These are phyloP conservation scores for Phaffomyces antillensis DNA, from an alignment of 805 yeast genomes.

Conservation along the genomic window DNA sequence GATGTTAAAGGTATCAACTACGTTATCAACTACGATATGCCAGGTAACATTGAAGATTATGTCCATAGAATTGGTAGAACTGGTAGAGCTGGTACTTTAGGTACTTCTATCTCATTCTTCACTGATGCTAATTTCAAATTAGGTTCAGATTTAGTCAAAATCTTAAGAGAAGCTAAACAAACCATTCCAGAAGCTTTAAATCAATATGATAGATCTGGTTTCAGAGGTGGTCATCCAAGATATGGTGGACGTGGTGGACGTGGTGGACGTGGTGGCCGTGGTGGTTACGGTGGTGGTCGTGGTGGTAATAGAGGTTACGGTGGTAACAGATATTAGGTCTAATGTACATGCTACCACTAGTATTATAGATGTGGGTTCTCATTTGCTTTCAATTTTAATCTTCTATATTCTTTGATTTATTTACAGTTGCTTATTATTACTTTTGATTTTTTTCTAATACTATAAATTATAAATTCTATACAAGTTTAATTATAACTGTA, in stretches of 20 bases:
- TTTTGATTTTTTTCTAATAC: neutral
- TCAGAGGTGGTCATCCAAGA: conserved; percentile 52
- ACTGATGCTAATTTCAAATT: conserved; percentile 80
- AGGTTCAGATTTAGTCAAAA: conserved; percentile 85
- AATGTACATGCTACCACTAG: no score
- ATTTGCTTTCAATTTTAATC: no score
- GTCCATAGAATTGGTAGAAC: conserved; percentile 95
- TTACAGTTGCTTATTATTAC: neutral
- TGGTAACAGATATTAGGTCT: conserved; percentile 10
- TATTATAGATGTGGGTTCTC: no score
- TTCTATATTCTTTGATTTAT: no score
- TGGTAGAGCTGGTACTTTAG: conserved; percentile 96
- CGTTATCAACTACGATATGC: conserved; percentile 95
- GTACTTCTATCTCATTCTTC: conserved; percentile 94
- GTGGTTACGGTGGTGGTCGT: conserved; percentile 12
- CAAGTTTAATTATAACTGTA: neutral
- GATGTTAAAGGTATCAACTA: conserved; percentile 96
- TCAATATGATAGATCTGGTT: conserved; percentile 68
- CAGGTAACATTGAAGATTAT: conserved; percentile 96
- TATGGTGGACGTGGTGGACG: conserved; percentile 32
- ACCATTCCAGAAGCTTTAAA: conserved; percentile 72
- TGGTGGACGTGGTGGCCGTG: conserved; percentile 28
- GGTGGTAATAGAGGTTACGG: conserved; percentile 9
- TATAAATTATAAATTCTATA: neutral
- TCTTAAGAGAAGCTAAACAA: conserved; percentile 94